Evolutionary conservation across 2,329 filamentous ascomycete genomes (phyloP).

Genomic region (Penicillium sp.): DNA sequence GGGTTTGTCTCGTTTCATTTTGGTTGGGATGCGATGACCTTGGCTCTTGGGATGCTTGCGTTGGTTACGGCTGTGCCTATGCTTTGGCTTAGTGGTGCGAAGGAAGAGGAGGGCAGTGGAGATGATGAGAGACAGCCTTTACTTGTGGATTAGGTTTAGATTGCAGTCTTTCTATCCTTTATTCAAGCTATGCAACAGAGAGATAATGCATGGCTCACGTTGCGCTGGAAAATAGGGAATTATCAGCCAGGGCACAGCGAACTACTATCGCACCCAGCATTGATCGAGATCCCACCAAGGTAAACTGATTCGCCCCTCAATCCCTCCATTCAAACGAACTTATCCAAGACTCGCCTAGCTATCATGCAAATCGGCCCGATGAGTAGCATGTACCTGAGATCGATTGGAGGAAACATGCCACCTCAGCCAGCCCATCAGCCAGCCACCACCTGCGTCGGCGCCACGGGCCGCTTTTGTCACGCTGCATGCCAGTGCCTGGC

Average conservation of each 20-base stretch:
- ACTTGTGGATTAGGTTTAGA: neutral
- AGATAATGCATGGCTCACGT: no score
- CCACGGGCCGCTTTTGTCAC: neutral
- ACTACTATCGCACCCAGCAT: no score
- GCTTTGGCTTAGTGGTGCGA: no score
- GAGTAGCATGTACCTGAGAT: neutral
- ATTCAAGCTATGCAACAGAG: no score
- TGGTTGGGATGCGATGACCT: no score
- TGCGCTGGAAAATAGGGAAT: no score
- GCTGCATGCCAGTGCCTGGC: neutral
- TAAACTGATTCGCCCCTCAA: neutral
- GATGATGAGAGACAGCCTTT: neutral
- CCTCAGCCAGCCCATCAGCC: neutral
- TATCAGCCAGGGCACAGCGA: no score
- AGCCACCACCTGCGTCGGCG: conserved; percentile 1
- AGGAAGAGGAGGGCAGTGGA: neutral
- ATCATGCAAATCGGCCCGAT: neutral
- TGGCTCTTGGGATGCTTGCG: no score
- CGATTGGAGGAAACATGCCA: neutral
- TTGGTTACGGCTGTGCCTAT: no score
- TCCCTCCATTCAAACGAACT: neutral
- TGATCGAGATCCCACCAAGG: no score
- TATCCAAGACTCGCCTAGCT: neutral
- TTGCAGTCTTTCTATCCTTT: no score
- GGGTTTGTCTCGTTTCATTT: no score